Evolutionary conservation across 768 basidiomycete genomes (phyloP).

Genomic region (Phanerodontia chrysosporium): DNA sequence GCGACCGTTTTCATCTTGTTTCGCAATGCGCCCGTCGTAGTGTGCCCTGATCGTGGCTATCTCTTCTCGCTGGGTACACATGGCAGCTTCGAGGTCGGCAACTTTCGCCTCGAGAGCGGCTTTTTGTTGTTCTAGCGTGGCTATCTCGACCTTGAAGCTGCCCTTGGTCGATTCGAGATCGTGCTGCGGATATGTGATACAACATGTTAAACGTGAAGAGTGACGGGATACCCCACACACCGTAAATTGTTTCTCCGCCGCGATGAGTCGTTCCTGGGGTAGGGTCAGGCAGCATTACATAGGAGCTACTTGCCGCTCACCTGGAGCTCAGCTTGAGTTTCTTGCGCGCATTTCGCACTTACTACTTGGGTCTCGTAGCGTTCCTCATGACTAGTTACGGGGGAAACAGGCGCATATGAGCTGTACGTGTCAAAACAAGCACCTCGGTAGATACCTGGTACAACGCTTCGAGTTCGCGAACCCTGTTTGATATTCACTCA

Average conservation of each 20-base stretch:
- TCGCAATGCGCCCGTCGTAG: constrained; percentile 14
- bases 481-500: constrained; percentile 8
- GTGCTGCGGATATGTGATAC: constrained; percentile 14
- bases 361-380: constrained; percentile 55
- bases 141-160: constrained; percentile 34
- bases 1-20: constrained; percentile 7
- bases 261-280: constrained; percentile 35
- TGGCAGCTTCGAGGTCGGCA: constrained; percentile 12
- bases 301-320: constrained; percentile 20
- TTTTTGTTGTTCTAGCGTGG: constrained; percentile 39
- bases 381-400: constrained; percentile 30
- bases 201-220: not conserved
- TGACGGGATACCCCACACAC: constrained; percentile 22
- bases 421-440: too few relatives aligned
- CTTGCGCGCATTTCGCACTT: constrained; percentile 50
- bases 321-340: constrained; percentile 50
- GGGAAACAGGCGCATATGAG: too few relatives aligned
- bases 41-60: constrained; percentile 10
- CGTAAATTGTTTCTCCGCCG: constrained; percentile 32
- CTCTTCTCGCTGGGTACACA: constrained; percentile 12
- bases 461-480: constrained; percentile 13
- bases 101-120: constrained; percentile 23
- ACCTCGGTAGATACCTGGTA: constrained; percentile 13
- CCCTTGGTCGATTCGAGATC: constrained; percentile 30
- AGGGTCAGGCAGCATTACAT: not conserved